A percentile compares a stretch with the other conserved stretches of the same genome.
phyloP scores from a whole-genome alignment of 805 yeast species.

The Monosporozyma servazzii region DNA sequence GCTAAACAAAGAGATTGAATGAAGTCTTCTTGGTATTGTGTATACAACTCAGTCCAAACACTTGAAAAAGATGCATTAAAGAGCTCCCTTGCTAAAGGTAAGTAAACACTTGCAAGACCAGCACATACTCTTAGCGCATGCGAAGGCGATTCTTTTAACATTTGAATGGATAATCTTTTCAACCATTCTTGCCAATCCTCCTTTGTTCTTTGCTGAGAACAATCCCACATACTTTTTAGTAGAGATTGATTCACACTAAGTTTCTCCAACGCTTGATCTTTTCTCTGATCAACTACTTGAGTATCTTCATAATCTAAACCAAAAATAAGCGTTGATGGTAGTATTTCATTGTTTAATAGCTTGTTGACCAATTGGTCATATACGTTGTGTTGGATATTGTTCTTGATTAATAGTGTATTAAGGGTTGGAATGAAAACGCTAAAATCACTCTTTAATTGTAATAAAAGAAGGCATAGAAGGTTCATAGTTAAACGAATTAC shows the following conservation, averaged over 20 bases:
- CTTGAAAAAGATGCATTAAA: slow-evolving; percentile 90
- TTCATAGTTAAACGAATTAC: slow-evolving; percentile 56
- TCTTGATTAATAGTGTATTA: slow-evolving; percentile 48
- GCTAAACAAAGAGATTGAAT: slow-evolving; percentile 80
- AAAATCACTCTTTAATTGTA: slow-evolving; percentile 73
- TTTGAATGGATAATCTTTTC: slow-evolving; percentile 67
- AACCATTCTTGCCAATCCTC: slow-evolving; percentile 98
- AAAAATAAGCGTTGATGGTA: slow-evolving; percentile 62
- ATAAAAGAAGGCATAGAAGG: slow-evolving; percentile 59
- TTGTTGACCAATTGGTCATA: slow-evolving; percentile 74
- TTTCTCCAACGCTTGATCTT: slow-evolving; percentile 37
- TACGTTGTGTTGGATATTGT: slow-evolving; percentile 52
- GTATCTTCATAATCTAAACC: slow-evolving; percentile 31
- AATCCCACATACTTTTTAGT: slow-evolving; percentile 80
- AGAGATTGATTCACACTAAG: slow-evolving; percentile 56
- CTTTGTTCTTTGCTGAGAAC: slow-evolving; percentile 75
- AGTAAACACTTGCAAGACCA: slow-evolving; percentile 71
- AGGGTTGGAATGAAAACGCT: slow-evolving; percentile 75
- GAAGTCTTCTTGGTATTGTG: slow-evolving; percentile 82
- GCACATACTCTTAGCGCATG: slow-evolving; percentile 90
- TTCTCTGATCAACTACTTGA: slow-evolving; percentile 25
- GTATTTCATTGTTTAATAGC: slow-evolving; percentile 67
- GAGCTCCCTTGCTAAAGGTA: slow-evolving; percentile 76
- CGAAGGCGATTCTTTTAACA: slow-evolving; percentile 84
- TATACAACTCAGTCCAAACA: slow-evolving; percentile 85